These are phyloP conservation scores for Babesia divergens DNA, from an alignment of 169 alveolate species.

Conservation along the genomic window DNA sequence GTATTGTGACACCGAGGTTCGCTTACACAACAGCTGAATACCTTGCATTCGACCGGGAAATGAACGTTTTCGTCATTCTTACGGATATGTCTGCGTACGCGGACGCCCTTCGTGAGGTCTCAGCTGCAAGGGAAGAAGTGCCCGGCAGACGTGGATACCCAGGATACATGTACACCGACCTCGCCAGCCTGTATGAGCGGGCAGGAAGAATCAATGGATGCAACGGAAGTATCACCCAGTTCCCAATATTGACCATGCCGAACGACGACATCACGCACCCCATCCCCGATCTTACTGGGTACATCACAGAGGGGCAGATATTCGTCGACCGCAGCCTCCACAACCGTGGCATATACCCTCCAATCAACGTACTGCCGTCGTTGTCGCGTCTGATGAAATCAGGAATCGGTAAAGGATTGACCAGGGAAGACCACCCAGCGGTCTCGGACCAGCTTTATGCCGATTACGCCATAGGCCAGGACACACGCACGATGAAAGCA, in stretches of 20 bases:
- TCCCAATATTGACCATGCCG: conserved; percentile 99
- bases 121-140: conserved; percentile 99
- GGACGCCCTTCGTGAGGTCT: conserved; percentile 99
- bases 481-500: conserved; percentile 99
- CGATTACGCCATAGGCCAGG: conserved; percentile 99
- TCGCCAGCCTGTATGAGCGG: conserved; percentile 98
- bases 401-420: conserved; percentile 98
- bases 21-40: conserved; percentile 99
- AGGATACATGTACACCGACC: conserved; percentile 99
- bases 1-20: conserved; percentile 96
- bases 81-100: conserved; percentile 99
- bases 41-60: conserved; percentile 96
- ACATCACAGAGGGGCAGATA: conserved; percentile 98
- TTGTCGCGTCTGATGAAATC: conserved; percentile 98
- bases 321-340: conserved; percentile 97
- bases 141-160: conserved; percentile 99
- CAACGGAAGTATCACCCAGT: conserved; percentile 95
- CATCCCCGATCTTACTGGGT: conserved; percentile 98
- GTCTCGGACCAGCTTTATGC: conserved; percentile 99
- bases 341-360: conserved; percentile 96
- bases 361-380: conserved; percentile 97
- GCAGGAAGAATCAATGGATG: conserved; percentile 99
- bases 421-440: conserved; percentile 99
- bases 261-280: conserved; percentile 99
- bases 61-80: conserved; percentile 97